Evolutionary conservation across 257 asterid genomes (phyloP).

Genomic region (Solanum pinnatisectum): DNA sequence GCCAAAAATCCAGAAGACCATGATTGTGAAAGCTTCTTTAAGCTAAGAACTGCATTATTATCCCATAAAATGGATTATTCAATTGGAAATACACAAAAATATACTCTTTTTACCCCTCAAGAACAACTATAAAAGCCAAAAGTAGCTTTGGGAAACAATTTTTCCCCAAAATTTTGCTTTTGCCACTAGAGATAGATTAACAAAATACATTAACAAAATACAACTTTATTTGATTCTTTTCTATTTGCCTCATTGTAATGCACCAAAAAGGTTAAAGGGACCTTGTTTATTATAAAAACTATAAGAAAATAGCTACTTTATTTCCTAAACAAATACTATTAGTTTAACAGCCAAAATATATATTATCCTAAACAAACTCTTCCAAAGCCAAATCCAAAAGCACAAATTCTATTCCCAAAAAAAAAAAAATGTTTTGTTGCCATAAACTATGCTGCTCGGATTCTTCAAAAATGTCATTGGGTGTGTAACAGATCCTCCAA

Average conservation of each 20-base stretch:
- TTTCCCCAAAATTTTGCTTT: neutral
- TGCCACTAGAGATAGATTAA: neutral
- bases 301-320: neutral
- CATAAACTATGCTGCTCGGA: neutral
- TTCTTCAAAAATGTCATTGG: neutral
- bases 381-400: neutral
- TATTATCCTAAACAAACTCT: neutral
- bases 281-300: neutral
- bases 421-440: neutral
- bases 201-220: neutral
- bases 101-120: neutral
- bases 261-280: neutral
- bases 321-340: neutral
- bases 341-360: neutral
- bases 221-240: neutral
- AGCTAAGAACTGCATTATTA: neutral
- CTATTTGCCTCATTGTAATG: neutral
- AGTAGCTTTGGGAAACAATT: neutral
- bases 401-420: neutral
- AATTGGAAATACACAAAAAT: neutral
- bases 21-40: conserved; percentile 8
- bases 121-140: neutral
- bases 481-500: neutral
- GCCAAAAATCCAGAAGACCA: conserved; percentile 90
- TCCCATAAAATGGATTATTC: neutral